These are phyloP conservation scores for Colletotrichum lupini DNA, from an alignment of 2,329 filamentous ascomycete genomes.

Conservation along the genomic window DNA sequence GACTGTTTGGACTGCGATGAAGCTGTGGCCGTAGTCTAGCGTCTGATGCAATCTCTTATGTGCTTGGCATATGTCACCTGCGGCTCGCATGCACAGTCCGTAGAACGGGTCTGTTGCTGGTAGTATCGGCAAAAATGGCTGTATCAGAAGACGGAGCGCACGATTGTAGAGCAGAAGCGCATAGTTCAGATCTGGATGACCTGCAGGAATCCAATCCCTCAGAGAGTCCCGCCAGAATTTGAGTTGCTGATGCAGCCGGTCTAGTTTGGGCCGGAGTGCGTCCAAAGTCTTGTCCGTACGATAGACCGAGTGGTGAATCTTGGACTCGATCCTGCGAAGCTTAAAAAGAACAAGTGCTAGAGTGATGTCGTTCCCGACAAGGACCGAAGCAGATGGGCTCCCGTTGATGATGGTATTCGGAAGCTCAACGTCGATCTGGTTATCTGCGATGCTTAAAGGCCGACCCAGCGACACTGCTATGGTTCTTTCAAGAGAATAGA, in stretches of 20 bases:
- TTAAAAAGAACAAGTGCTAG: constrained; percentile 56
- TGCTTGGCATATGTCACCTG: constrained; percentile 53
- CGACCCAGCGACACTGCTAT: constrained; percentile 62
- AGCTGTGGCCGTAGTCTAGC: constrained; percentile 53
- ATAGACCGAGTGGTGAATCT: constrained; percentile 63
- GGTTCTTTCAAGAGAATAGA: constrained; percentile 60
- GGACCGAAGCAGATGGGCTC: constrained; percentile 41
- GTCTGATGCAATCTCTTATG: constrained; percentile 55
- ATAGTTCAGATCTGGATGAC: constrained; percentile 59
- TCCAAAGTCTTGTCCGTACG: constrained; percentile 57
- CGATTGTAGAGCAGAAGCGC: constrained; percentile 61
- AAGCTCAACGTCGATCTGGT: constrained; percentile 61
- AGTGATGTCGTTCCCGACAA: constrained; percentile 47
- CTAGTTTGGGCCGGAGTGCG: constrained; percentile 58
- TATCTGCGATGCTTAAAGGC: constrained; percentile 61
- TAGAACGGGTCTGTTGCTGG: constrained; percentile 58
- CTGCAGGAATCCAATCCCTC: constrained; percentile 62
- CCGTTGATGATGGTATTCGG: constrained; percentile 49
- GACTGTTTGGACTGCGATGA: constrained; percentile 54
- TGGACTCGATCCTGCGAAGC: constrained; percentile 58
- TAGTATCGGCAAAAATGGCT: constrained; percentile 60
- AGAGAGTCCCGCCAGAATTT: constrained; percentile 66
- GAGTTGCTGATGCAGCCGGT: constrained; percentile 55
- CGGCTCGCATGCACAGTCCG: constrained; percentile 51
- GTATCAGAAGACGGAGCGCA: constrained; percentile 59